Base-by-base conservation (phyloP, 139 green algal genomes). In the Raphidocelis subcapitata region DNA sequence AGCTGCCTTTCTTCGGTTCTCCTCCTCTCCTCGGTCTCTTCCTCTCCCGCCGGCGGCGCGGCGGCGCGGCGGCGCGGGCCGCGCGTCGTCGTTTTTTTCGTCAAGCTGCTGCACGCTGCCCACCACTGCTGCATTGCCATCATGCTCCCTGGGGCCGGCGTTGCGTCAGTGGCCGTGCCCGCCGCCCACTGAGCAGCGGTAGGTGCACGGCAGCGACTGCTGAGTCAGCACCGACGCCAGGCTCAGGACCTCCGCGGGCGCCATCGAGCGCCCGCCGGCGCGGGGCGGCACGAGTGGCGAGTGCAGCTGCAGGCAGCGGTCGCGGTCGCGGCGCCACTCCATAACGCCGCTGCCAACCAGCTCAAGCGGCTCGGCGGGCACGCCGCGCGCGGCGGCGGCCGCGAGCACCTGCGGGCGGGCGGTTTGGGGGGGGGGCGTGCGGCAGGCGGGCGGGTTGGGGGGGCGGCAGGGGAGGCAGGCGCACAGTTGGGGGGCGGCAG, bases 261-360 rank as follows among this genome's bases (percentile, higher is more conserved):
- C 12, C 41, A 49, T 49, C 8, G 28, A 32, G 62, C 62, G 41
- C 14, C 54, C 67, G 28, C 41, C 33, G 14, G 52, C 67, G 33
- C 36, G 55, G 5, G 56, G 18, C 28, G 72, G 32, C 1, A 81
- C 49, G 51, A 76, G 79, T 23, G 71, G 71, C 0, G 66, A 76
- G 65, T 76, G 65, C 44, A 79, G 61, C 52, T 79, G 62, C 52
- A 83, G 67, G 72, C 79, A 71, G 29, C 82, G 73, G 64, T 88
- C 84, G 16, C 80, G 73, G 41, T 90, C 78, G 5, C 72, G 72
- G 5, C 74, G 76, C 88, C 87, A 93, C 79, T 88, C 84, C 73
- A 90, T 88, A 24, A 81, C 70, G 20, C 88, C 88, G 15, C 73
- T 77, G 63, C 85, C 88, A 61, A 92, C 71, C 18, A 91, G 52